phyloP scores from a whole-genome alignment of 192 early-diverging fungal species.

The Phycomyces nitens region DNA sequence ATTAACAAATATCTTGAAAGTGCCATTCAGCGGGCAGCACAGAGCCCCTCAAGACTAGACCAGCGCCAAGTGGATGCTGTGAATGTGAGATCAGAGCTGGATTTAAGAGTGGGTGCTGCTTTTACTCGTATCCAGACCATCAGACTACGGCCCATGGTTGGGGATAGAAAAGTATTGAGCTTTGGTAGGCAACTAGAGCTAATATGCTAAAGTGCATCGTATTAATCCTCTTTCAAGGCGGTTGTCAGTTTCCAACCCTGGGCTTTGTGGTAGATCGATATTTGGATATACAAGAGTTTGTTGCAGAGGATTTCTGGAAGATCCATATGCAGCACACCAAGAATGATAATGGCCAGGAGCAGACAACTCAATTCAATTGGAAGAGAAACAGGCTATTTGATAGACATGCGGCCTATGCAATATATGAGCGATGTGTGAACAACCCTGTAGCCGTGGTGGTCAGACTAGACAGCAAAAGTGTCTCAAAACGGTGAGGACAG shows the following conservation, averaged over 20 bases:
- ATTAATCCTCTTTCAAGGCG: constrained; percentile 42
- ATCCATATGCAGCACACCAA: constrained; percentile 54
- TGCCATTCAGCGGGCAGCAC: constrained; percentile 77
- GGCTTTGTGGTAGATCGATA: constrained; percentile 94
- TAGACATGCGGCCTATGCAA: constrained; percentile 57
- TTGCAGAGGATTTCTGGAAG: constrained; percentile 90
- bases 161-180: constrained; percentile 67
- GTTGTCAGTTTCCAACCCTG: constrained; percentile 95
- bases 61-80: constrained; percentile 75
- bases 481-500: constrained; percentile 65
- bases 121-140: constrained; percentile 93
- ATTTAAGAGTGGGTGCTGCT: constrained; percentile 86
- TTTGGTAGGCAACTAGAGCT: constrained; percentile 58
- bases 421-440: constrained; percentile 75
- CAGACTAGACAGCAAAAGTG: constrained; percentile 60
- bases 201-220: no score
- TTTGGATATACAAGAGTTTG: constrained; percentile 69
- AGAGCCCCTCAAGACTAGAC: constrained; percentile 69
- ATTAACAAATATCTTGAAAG: no score
- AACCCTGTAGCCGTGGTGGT: constrained; percentile 54
- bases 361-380: constrained; percentile 67
- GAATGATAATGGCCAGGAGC: background rate
- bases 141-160: constrained; percentile 46
- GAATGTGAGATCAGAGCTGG: constrained; percentile 79
- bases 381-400: constrained; percentile 72